Conservation (phyloP, 352 stramenopile species). For the Phytophthora colocasiae region DNA sequence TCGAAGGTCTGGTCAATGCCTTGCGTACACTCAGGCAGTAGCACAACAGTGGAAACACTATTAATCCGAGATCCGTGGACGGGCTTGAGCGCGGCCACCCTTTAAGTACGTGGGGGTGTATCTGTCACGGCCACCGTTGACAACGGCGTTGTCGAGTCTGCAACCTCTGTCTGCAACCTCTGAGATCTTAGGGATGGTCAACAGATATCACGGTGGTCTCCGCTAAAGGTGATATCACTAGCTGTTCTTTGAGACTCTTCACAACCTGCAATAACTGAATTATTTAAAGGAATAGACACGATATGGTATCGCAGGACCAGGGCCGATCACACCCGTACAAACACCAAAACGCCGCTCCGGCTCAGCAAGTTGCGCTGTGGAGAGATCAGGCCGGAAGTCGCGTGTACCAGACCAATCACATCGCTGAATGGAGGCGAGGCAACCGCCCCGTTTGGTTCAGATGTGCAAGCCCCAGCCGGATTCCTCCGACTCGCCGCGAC, state of each 20-base stretch:
- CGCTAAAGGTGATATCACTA: conserved; percentile 10
- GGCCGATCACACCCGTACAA: background rate
- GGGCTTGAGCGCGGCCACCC: conserved; percentile 30
- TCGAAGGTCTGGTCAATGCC: conserved; percentile 10
- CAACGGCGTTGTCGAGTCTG: background rate
- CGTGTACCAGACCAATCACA: conserved; percentile 34
- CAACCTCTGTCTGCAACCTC: conserved; percentile 1
- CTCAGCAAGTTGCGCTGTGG: conserved; percentile 19
- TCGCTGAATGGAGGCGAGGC: conserved; percentile 23
- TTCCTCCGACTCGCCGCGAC: conserved; percentile 29
- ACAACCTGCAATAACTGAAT: conserved; percentile 5
- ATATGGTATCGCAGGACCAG: conserved; percentile 1
- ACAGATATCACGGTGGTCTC: background rate
- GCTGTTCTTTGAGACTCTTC: background rate
- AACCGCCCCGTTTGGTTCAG: conserved; percentile 19
- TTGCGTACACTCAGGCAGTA: background rate
- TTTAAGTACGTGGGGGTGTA: background rate
- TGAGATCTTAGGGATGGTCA: conserved; percentile 4
- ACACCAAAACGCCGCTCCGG: conserved; percentile 36
- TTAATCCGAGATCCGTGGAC: conserved; percentile 13
- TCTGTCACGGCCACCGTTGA: too few species aligned
- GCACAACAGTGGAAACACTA: conserved; percentile 4
- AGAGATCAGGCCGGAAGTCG: background rate
- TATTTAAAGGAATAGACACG: background rate
- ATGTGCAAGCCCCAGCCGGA: conserved; percentile 5